A percentile compares a stretch with the other conserved stretches of the same genome.
Evolutionary conservation across 116 monocot genomes (phyloP).

Genomic region (Dioscorea cayenensis): DNA sequence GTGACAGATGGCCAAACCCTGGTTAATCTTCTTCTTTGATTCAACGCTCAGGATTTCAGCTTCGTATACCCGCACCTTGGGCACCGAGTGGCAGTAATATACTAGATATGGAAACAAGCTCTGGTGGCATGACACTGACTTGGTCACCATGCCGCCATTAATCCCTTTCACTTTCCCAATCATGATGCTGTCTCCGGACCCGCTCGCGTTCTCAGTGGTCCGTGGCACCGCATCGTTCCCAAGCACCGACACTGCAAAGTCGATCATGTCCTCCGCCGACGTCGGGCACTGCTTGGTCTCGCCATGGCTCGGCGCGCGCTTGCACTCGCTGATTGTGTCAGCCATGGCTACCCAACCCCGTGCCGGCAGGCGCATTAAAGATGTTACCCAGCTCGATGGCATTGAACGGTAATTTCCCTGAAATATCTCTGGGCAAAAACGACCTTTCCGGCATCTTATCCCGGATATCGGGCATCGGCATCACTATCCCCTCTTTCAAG

Average conservation of each 20-base stretch:
- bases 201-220: conserved; percentile 35
- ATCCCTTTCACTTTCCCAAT: conserved; percentile 49
- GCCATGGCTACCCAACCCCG: conserved; percentile 43
- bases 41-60: conserved; percentile 51
- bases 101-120: conserved; percentile 74
- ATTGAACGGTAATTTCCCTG: conserved; percentile 47
- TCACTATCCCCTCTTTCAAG: conserved; percentile 35
- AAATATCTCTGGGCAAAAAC: conserved; percentile 59
- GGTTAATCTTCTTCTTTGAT: conserved; percentile 42
- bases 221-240: conserved; percentile 44
- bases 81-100: conserved; percentile 87
- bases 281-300: conserved; percentile 78
- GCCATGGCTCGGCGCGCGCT: conserved; percentile 58
- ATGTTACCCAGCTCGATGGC: conserved; percentile 21
- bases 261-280: conserved; percentile 71
- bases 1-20: conserved; percentile 64
- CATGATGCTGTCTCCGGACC: conserved; percentile 17
- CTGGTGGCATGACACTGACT: conserved; percentile 89
- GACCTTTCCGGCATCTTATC: conserved; percentile 61
- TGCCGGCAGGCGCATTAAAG: conserved; percentile 37
- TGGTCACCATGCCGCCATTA: conserved; percentile 58
- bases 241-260: conserved; percentile 59
- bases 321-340: conserved; percentile 56
- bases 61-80: conserved; percentile 61
- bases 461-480: conserved; percentile 69